Base-by-base conservation (phyloP, 331 rosid genomes). In the Acacia pycnantha region DNA sequence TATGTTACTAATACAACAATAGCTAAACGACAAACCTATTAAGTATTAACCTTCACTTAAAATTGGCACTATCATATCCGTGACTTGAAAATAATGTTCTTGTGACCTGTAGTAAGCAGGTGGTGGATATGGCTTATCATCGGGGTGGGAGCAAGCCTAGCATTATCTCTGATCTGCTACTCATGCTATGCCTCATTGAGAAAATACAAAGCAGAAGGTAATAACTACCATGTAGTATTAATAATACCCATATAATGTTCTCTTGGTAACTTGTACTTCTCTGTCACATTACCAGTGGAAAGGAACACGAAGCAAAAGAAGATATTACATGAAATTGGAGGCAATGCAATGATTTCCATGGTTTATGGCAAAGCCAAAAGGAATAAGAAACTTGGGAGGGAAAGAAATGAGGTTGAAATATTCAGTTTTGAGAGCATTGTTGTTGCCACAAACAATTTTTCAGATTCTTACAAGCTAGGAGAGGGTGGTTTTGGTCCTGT, bases 401-500 rank as follows among this genome's bases (percentile, higher is more conserved):
- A 71, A 59, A 56, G 31, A 56, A 67, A 79, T 27, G 90, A 90
- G 75, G 59, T 88, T 58, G 85, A 78, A n/a, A 51, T 82, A 59
- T 90, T 90, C 59, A 69, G 64, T 64, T 90, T 90, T 43, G 86
- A 76, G 72, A 82, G 73, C 71, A 53, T 88, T 64, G 70, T 46
- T 7, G 68, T 51, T 41, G 89, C 86, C 5, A 87, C 90, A 24
- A 81, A 82, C 53, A 84, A 82, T 41, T 89, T 89, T 82, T 80
- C 88, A 6, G 2, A 58, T 13, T 74, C 59, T 12, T 81, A 84
- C 53, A 76, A 68, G 77, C 81, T 82, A 3, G 89, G 88, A 66
- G 59, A 89, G 44, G 88, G 89, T 2, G 89, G 90, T 37, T 89
- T 80, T 76, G 89, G 92, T 26, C 81, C 85, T 9, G 89, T 89